Base-by-base conservation (phyloP, 2,329 filamentous ascomycete genomes). In the Rutstroemia sp. region DNA sequence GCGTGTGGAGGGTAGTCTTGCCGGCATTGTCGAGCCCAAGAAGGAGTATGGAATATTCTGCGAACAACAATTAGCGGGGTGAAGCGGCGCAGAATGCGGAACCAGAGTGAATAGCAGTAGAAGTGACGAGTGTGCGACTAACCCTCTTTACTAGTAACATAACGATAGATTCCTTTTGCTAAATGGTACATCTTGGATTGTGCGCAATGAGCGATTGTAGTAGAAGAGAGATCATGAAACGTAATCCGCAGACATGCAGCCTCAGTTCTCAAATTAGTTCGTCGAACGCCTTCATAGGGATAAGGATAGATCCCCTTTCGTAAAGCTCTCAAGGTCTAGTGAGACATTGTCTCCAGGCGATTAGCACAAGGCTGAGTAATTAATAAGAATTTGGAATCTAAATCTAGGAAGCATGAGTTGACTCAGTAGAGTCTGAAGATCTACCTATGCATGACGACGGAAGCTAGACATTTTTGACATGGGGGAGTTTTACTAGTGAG, bases 141-240 rank as follows among this genome's bases (percentile, higher is more conserved):
- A 90, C 91, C 90, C 82, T 97, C 92, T 82, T 96, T 97, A 75
- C 90, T 95, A 17, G 92, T 97, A 57, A 90, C 92, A 71, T 96
- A 89, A 67, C 94, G 83, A 75, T 97, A 99, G 57, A 99, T 79
- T 58, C 90, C 92, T 73, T 96, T 96, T 68, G 89, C 86, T 66
- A 99, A 84, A 76, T 97, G 92, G 76, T 96, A 97, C 92, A 96
- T 96, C 21, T 38, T 58, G 27, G 14, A 2, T 3, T 44, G 12
- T 21, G 19, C 42, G 21, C 17, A 46, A 46, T 10, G 21, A 12
- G n/a, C 42, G 21, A 46, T 46, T 12, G 8, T 16, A n/a, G 10
- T 17, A 23, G 19, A 23, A 46, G 8, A 21, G 10, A 21, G n/a
- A 21, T 21, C 42, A 34, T 34, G 30, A 34, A 34, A 34, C 30